A percentile compares a stretch with the other conserved stretches of the same genome.
phyloP scores from a whole-genome alignment of 208 protist genomes.

The Acanthamoeba lenticulata region DNA sequence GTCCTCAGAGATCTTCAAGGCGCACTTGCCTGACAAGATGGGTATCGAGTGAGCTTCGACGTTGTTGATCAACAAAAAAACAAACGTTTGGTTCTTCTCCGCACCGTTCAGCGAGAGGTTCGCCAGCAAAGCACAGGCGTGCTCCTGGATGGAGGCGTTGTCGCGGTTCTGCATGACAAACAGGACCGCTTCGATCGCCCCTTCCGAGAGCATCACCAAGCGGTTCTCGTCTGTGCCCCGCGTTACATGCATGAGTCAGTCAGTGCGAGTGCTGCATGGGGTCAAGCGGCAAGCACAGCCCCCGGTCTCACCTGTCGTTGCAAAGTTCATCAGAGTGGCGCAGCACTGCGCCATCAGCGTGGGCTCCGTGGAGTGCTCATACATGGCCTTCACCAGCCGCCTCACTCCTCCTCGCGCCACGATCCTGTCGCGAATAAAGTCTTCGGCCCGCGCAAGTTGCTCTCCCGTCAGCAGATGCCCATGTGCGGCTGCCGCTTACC shows the following conservation, averaged over 20 bases:
- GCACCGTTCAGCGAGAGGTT: constrained; percentile 12
- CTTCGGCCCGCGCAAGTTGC: too few species aligned
- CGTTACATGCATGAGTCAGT: neutral
- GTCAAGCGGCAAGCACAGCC: neutral
- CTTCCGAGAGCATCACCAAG: constrained; percentile 1
- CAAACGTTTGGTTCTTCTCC: neutral
- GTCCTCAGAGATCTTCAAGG: neutral
- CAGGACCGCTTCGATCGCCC: neutral
- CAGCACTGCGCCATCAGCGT: neutral
- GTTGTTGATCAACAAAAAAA: too few species aligned
- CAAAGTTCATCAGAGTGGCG: constrained; percentile 34
- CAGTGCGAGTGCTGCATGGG: neutral
- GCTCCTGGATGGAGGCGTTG: neutral
- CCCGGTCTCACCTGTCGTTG: neutral
- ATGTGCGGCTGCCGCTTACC: neutral
- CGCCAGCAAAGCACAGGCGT: neutral
- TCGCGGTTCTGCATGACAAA: constrained; percentile 19
- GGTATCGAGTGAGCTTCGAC: neutral
- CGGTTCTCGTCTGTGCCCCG: neutral
- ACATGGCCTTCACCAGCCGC: constrained; percentile 33
- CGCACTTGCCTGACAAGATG: neutral
- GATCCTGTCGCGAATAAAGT: constrained; percentile 1
- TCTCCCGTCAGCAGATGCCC: neutral
- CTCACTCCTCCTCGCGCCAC: neutral
- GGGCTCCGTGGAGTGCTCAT: neutral